Evolutionary conservation across 1,284 basidiomycete species (phyloP).

Genomic region (Moesziomyces globuligerus): DNA sequence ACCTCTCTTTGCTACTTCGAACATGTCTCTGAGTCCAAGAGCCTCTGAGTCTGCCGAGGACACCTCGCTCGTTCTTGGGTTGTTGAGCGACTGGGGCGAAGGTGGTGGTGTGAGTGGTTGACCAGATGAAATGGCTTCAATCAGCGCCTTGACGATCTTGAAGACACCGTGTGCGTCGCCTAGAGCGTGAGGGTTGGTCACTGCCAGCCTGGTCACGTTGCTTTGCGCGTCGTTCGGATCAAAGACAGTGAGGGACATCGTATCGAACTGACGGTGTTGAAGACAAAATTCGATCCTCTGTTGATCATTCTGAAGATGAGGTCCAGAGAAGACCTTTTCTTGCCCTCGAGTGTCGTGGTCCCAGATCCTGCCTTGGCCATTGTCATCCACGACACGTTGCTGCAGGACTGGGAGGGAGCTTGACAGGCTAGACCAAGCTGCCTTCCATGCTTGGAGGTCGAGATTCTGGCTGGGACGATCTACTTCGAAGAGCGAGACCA

Average conservation of each 20-base stretch:
- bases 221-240: not conserved
- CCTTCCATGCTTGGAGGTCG: not conserved
- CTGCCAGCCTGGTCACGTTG: not conserved
- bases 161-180: constrained; percentile 4
- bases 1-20: constrained; percentile 4
- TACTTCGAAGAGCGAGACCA: constrained; percentile 8
- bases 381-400: not conserved
- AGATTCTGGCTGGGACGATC: no score
- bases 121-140: no score
- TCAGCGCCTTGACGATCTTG: not conserved
- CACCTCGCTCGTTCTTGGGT: no score
- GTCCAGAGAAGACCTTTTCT: constrained; percentile 1
- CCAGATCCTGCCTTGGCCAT: not conserved
- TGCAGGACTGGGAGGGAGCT: not conserved
- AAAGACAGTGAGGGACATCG: not conserved
- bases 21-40: constrained; percentile 2
- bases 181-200: constrained; percentile 6
- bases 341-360: no score
- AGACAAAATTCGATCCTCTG: constrained; percentile 3
- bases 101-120: no score
- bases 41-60: not conserved
- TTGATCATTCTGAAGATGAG: not conserved
- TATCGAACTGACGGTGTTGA: not conserved
- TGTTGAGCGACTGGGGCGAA: no score
- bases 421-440: constrained; percentile 9